Conservation (phyloP, 345 rosid genomes). For the Nasturtium officinale region DNA sequence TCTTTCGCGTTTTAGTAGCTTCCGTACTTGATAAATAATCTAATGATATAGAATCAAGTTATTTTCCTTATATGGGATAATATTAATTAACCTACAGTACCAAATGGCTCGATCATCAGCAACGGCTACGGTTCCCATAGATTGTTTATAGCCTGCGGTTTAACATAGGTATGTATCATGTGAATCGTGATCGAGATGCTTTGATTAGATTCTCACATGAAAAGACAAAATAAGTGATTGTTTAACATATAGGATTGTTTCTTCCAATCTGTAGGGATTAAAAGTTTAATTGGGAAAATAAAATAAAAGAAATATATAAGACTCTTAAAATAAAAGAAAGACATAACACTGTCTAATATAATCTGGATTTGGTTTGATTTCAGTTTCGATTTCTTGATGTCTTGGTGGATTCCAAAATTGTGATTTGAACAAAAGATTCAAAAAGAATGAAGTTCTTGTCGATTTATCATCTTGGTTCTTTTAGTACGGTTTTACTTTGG, state of each 20-base stretch:
- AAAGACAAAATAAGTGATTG: conserved; percentile 35
- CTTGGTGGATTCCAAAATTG: not conserved
- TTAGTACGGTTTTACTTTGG: not conserved
- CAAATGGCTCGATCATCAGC: conserved; percentile 14
- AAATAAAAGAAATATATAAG: no score
- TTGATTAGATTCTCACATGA: not conserved
- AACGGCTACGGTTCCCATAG: not conserved
- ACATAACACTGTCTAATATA: not conserved
- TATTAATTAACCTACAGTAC: not conserved
- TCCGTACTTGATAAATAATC: not conserved
- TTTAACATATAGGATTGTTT: no score
- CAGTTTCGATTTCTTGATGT: not conserved
- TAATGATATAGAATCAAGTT: not conserved
- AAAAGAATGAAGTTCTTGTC: not conserved
- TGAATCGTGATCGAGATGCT: not conserved
- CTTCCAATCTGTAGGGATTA: not conserved
- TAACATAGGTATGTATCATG: not conserved
- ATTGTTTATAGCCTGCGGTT: not conserved
- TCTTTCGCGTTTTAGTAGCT: not conserved
- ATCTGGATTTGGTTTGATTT: not conserved
- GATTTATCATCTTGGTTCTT: not conserved
- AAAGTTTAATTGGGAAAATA: not conserved
- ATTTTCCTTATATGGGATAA: not conserved
- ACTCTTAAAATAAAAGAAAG: no score
- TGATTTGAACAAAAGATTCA: not conserved